A percentile compares a stretch with the other conserved stretches of the same genome.
Evolutionary conservation across 306 rosid genomes (phyloP).

Genomic region (barrel medic (Medicago truncatula)): DNA sequence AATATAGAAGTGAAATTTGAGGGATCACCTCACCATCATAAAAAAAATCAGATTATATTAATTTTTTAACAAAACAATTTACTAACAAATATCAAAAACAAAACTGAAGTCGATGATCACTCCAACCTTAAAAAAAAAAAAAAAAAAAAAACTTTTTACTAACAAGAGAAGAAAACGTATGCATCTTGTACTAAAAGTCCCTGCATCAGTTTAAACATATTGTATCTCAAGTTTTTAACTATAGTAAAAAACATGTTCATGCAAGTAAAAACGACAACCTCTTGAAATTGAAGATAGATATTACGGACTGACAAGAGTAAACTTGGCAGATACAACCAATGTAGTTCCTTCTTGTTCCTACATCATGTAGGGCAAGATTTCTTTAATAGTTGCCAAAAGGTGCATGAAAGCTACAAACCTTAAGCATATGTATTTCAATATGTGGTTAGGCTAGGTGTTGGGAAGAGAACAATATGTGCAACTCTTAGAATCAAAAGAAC

Average conservation of each 20-base stretch:
- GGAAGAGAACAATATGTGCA: conserved; percentile 1
- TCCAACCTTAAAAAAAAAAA: neutral
- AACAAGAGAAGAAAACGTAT: conserved; percentile 15
- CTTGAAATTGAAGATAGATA: conserved; percentile 86
- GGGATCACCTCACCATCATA: conserved; percentile 18
- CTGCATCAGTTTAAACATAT: neutral
- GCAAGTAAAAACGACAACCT: conserved; percentile 55
- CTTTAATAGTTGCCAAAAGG: neutral
- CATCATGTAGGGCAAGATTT: conserved; percentile 34
- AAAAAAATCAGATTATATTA: conserved; percentile 7
- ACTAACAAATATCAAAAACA: neutral
- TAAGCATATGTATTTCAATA: conserved; percentile 17
- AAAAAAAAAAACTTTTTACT: neutral
- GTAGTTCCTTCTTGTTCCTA: conserved; percentile 95
- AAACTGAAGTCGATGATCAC: conserved; percentile 13
- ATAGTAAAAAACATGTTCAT: conserved; percentile 29
- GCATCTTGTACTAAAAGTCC: neutral
- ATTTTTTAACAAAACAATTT: too few species aligned
- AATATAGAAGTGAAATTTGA: conserved; percentile 19
- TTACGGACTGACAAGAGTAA: conserved; percentile 75
- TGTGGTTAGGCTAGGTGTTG: conserved; percentile 16
- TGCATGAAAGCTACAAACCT: conserved; percentile 4
- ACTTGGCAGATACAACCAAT: conserved; percentile 84
- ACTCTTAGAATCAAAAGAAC: conserved; percentile 30
- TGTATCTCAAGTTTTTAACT: conserved; percentile 36